phyloP scores from a whole-genome alignment of 257 asterid species.

The Solanum pinnatisectum region DNA sequence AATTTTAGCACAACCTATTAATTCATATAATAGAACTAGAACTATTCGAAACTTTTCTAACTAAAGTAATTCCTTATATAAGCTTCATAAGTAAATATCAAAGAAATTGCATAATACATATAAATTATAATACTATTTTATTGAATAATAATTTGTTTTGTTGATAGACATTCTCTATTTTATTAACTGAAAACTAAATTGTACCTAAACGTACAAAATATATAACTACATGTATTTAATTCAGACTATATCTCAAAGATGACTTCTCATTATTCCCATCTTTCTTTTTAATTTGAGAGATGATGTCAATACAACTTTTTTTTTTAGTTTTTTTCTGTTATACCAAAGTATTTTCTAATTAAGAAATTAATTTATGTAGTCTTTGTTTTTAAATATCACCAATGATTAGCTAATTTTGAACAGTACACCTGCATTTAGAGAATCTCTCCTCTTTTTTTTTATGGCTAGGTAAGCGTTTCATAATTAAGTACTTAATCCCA shows the following conservation, averaged over 20 bases:
- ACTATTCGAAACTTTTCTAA: no score
- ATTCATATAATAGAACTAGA: no score
- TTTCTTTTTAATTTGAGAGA: neutral
- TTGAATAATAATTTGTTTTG: neutral
- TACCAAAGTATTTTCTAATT: neutral
- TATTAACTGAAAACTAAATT: neutral
- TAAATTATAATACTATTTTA: neutral
- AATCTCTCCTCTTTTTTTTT: neutral
- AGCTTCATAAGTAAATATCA: neutral
- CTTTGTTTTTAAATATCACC: neutral
- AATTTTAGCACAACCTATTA: no score
- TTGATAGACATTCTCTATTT: neutral
- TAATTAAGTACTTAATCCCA: no score
- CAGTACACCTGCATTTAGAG: neutral
- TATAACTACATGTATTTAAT: neutral
- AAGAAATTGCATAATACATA: neutral
- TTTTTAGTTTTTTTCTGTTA: neutral
- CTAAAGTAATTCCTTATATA: no score
- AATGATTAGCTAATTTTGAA: neutral
- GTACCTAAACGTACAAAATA: neutral
- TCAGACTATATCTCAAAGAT: neutral
- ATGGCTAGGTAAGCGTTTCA: no score
- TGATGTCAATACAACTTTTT: neutral
- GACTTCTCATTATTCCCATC: neutral
- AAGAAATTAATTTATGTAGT: neutral